Evolutionary conservation across 805 yeast genomes (phyloP).

Genomic region (Pichia cephalocereana): DNA sequence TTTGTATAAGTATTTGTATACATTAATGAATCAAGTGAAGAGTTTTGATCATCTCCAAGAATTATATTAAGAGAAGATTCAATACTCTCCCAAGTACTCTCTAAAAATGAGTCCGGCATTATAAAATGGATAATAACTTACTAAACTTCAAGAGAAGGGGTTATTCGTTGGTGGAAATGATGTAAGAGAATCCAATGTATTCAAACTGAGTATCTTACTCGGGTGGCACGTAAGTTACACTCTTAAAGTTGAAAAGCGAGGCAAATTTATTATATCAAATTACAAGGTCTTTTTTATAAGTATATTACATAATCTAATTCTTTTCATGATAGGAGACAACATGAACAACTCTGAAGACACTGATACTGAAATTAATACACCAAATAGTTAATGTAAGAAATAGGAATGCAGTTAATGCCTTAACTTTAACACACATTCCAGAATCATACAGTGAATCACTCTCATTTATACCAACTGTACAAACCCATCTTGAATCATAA

Average conservation of each 20-base stretch:
- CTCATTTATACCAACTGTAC: constrained; percentile 23
- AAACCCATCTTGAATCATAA: constrained; percentile 78
- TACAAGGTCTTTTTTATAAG: too few relatives aligned
- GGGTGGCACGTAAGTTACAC: too few relatives aligned
- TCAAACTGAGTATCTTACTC: too few relatives aligned
- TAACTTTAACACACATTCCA: constrained; percentile 67
- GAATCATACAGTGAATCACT: constrained; percentile 23
- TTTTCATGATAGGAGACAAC: constrained; percentile 25
- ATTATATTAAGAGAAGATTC: constrained; percentile 69
- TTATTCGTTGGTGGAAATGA: too few relatives aligned
- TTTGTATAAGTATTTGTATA: constrained; percentile 90
- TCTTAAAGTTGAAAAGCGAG: neutral
- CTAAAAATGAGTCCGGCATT: constrained; percentile 18
- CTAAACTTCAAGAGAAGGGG: too few relatives aligned
- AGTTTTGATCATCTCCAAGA: constrained; percentile 55
- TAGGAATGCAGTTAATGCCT: constrained; percentile 69
- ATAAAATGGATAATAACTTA: neutral
- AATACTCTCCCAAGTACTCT: constrained; percentile 60
- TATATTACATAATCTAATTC: neutral
- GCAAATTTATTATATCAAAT: neutral
- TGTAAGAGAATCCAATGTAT: too few relatives aligned
- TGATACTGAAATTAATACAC: constrained; percentile 78
- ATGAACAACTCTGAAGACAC: constrained; percentile 78
- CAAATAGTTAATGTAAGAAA: constrained; percentile 69
- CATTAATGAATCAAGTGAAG: constrained; percentile 59